Percentiles rank a stretch among this genome's conserved stretches.
These are phyloP conservation scores for Cordyceps cateniannulata DNA, from an alignment of 2,329 filamentous ascomycete species.

Conservation along the genomic window DNA sequence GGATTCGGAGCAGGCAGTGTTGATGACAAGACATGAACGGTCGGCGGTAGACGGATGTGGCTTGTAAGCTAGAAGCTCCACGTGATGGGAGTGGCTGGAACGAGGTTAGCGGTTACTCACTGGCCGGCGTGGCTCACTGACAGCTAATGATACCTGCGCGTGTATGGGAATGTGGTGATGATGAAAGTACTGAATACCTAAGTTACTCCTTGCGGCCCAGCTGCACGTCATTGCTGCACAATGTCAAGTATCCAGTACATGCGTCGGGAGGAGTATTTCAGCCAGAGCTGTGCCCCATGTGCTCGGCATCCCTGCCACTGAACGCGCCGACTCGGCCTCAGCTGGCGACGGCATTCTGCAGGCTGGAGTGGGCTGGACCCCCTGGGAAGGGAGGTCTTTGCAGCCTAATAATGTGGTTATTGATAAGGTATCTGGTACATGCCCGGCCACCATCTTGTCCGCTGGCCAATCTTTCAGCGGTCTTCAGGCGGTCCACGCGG, in stretches of 20 bases:
- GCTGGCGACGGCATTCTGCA: neutral
- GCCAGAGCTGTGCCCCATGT: neutral
- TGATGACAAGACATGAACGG: neutral
- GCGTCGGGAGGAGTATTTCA: neutral
- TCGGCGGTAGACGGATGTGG: neutral
- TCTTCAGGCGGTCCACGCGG: neutral
- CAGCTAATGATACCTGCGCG: too few species aligned
- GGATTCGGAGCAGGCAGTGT: neutral
- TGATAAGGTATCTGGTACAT: neutral
- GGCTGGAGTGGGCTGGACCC: too few species aligned
- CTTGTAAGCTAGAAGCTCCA: conserved; percentile 3
- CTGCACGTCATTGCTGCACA: conserved; percentile 4
- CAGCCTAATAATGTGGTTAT: neutral
- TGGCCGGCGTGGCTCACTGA: neutral
- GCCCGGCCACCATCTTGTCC: neutral
- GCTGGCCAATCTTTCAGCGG: neutral
- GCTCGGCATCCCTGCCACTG: neutral
- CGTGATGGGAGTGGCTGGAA: conserved; percentile 5
- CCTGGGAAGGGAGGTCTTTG: too few species aligned
- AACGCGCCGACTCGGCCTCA: neutral
- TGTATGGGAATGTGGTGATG: too few species aligned
- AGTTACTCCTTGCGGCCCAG: neutral
- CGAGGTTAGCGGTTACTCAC: neutral
- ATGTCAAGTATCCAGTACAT: neutral
- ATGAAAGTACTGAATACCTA: too few species aligned